phyloP scores from a whole-genome alignment of 768 basidiomycete genomes.

The Phylloporus scabripes region DNA sequence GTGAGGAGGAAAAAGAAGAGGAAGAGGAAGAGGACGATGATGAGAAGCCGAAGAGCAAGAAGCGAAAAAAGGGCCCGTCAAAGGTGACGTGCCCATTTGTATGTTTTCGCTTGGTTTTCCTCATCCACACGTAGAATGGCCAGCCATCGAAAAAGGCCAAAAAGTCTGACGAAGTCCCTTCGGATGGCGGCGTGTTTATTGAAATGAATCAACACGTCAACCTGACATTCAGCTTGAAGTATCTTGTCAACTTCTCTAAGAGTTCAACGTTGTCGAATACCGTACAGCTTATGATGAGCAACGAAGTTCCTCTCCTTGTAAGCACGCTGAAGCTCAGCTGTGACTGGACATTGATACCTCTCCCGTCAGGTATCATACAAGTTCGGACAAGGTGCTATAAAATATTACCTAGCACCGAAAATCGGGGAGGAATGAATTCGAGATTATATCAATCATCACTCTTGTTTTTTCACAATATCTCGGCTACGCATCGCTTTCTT shows the following conservation, averaged over 20 bases:
- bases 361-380: constrained; percentile 71
- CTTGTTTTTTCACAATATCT: constrained; percentile 12
- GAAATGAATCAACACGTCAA: constrained; percentile 88
- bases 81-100: constrained; percentile 37
- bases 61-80: constrained; percentile 54
- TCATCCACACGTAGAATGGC: constrained; percentile 14
- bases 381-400: constrained; percentile 83
- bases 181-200: constrained; percentile 59
- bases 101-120: neutral
- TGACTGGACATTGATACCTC: neutral
- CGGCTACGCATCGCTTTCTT: constrained; percentile 4
- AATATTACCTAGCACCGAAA: constrained; percentile 96
- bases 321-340: constrained; percentile 21
- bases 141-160: constrained; percentile 56
- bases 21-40: constrained; percentile 51
- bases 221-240: constrained; percentile 94
- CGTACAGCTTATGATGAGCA: constrained; percentile 85
- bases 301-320: constrained; percentile 85
- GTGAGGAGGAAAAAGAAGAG: constrained; percentile 45
- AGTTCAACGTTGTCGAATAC: constrained; percentile 64
- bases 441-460: constrained; percentile 6
- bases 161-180: constrained; percentile 50
- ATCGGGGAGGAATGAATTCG: constrained; percentile 70
- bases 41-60: constrained; percentile 52
- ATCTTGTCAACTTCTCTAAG: constrained; percentile 95